Evolutionary conservation across 805 yeast species (phyloP).

Genomic region (Lipomyces lipofer): DNA sequence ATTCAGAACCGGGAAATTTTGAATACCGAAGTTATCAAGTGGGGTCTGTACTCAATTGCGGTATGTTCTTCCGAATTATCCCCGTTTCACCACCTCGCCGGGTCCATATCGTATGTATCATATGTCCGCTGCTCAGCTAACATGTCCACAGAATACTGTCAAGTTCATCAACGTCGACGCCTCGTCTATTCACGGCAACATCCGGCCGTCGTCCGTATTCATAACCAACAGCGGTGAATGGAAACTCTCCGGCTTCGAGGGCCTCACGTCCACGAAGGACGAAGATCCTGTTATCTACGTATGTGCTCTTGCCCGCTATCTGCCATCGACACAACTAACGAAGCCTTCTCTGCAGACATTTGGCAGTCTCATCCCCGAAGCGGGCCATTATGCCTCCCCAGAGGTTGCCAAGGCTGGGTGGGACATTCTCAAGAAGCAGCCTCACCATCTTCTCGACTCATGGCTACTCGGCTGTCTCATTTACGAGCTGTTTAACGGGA

Average conservation of each 20-base stretch:
- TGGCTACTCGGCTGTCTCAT: conserved; percentile 62
- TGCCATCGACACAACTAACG: no score
- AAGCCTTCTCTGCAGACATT: conserved; percentile 43
- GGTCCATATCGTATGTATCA: no score
- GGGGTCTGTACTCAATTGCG: conserved; percentile 59
- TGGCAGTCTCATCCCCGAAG: conserved; percentile 41
- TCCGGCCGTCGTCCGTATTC: conserved; percentile 58
- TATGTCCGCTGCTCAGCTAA: no score
- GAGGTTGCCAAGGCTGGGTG: conserved; percentile 53
- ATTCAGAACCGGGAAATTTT: conserved; percentile 38
- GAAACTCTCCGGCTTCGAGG: conserved; percentile 81
- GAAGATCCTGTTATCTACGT: conserved; percentile 42
- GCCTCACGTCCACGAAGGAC: conserved; percentile 53
- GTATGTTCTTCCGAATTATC: conserved; percentile 6
- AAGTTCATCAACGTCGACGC: conserved; percentile 58
- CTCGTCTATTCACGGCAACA: conserved; percentile 62
- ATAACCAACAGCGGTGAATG: conserved; percentile 75
- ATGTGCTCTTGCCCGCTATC: no score
- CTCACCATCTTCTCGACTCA: conserved; percentile 52
- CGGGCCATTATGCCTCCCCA: conserved; percentile 49
- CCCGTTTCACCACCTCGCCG: no score
- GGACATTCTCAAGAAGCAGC: conserved; percentile 36
- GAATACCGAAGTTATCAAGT: conserved; percentile 43
- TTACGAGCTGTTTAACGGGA: conserved; percentile 46
- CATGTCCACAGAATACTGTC: conserved; percentile 46